Evolutionary conservation across 164 flowering plant species (phyloP), one percentile per base, ranked within the genome.

Genomic region (Piper longum): DNA sequence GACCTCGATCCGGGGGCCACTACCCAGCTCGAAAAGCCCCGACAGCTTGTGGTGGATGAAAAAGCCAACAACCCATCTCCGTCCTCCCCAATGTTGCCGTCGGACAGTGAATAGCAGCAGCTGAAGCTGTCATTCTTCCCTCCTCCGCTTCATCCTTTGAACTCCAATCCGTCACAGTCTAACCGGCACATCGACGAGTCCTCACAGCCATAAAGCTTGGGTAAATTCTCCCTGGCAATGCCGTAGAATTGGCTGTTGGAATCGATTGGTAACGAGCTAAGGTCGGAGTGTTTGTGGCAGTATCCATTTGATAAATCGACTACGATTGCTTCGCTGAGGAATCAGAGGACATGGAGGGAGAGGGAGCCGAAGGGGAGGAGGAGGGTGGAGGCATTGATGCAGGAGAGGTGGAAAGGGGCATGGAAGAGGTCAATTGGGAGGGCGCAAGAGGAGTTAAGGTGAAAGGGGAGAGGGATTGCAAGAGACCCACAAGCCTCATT

Each of bases 11-110:
- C 82, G 4, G 74, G 56, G 0, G 65, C 59, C 64, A 76, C 75
- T 64, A 70, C 77, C 91, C 89, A 85, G 41, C 82, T 79, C 4
- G 89, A 80, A 54, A 87, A 85, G 48, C 93, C 91, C 74, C 89
- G 79, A 71, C 96, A 89, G 18, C 89, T 91, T 60, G 73, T 80
- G 73, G 74, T 70, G 2, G 48, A 13, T 6, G 40, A 13, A 16
- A 88, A 85, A 60, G 64, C 77, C 0, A 84, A 77, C 45, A 85
- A 77, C n/a, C 72, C 77, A 64, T 78, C 81, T 18, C 87, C 86
- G 2, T 66, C 18, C 42, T 58, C 73, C 93, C 96, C 81, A 18
- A 72, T 66, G 60, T 82, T 78, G 11, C 61, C 67, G 68, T 85
- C 87, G 3, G 80, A 77, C 3, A 89, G 78, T 0, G 91, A 84